phyloP scores from a whole-genome alignment of 2,329 filamentous ascomycete species.

The Fusarium mexicanum region DNA sequence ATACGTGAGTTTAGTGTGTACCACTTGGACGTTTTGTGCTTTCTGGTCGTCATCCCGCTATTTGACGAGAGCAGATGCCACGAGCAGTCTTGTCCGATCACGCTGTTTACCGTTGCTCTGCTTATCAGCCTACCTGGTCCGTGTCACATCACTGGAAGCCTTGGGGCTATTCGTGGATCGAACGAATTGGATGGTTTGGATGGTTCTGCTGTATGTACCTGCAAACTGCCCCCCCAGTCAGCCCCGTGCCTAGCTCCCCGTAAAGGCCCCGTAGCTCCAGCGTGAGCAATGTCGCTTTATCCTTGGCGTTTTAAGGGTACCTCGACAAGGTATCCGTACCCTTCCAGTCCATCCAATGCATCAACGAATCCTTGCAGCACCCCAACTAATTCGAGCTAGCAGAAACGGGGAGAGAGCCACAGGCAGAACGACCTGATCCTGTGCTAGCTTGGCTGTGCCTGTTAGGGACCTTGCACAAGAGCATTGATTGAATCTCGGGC shows the following conservation, averaged over 20 bases:
- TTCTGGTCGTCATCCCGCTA: neutral
- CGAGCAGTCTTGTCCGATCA: neutral
- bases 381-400: slow-evolving; percentile 39
- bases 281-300: slow-evolving; percentile 38
- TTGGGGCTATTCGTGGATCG: slow-evolving; percentile 7
- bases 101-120: slow-evolving; percentile 4
- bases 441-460: slow-evolving; percentile 18
- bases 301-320: slow-evolving; percentile 40
- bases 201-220: neutral
- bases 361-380: slow-evolving; percentile 34
- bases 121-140: neutral
- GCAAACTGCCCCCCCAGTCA: slow-evolving; percentile 34
- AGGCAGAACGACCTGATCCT: slow-evolving; percentile 32
- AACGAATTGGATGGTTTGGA: neutral
- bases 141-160: slow-evolving; percentile 5
- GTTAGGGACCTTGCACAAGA: slow-evolving; percentile 13
- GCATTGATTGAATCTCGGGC: slow-evolving; percentile 27
- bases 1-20: neutral
- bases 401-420: slow-evolving; percentile 42
- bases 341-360: slow-evolving; percentile 35
- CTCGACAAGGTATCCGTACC: slow-evolving; percentile 28
- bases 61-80: neutral
- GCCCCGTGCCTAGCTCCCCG: slow-evolving; percentile 39
- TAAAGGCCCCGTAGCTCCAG: slow-evolving; percentile 40
- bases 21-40: neutral